phyloP scores from a whole-genome alignment of 257 asterid species.

The Lycium ferocissimum region DNA sequence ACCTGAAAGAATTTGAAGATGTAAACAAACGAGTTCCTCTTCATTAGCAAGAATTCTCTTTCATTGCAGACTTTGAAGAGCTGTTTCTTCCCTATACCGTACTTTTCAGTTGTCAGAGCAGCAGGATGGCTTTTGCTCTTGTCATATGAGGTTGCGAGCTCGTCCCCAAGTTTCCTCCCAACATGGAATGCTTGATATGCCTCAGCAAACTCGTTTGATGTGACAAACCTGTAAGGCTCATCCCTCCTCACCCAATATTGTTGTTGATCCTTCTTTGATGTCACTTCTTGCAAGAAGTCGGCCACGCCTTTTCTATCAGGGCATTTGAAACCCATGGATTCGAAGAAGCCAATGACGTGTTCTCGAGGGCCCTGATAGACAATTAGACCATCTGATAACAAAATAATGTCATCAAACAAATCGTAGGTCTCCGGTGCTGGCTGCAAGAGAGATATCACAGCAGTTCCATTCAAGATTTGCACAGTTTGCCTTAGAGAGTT shows the following conservation, averaged over 20 bases:
- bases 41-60: slow-evolving; percentile 65
- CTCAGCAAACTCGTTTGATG: slow-evolving; percentile 35
- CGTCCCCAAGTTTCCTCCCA: slow-evolving; percentile 49
- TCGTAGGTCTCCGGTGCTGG: slow-evolving; percentile 72
- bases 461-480: slow-evolving; percentile 72
- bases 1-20: slow-evolving; percentile 65
- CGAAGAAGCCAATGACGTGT: slow-evolving; percentile 54
- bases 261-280: slow-evolving; percentile 73
- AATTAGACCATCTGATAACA: slow-evolving; percentile 59
- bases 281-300: slow-evolving; percentile 78
- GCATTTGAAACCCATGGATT: slow-evolving; percentile 69
- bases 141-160: slow-evolving; percentile 57
- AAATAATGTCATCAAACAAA: slow-evolving; percentile 66
- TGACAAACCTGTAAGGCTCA: slow-evolving; percentile 57
- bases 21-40: slow-evolving; percentile 62
- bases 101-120: slow-evolving; percentile 57
- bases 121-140: slow-evolving; percentile 71
- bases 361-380: slow-evolving; percentile 74
- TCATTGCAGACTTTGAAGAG: slow-evolving; percentile 63
- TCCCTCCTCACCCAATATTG: slow-evolving; percentile 65
- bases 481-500: slow-evolving; percentile 59
- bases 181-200: slow-evolving; percentile 51
- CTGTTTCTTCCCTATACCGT: slow-evolving; percentile 57
- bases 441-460: slow-evolving; percentile 71
- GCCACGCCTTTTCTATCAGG: slow-evolving; percentile 71